Percentiles rank a stretch among this genome's conserved stretches.
Conservation (phyloP, 495 filamentous ascomycete genomes). For the Penicillium flavigenum region DNA sequence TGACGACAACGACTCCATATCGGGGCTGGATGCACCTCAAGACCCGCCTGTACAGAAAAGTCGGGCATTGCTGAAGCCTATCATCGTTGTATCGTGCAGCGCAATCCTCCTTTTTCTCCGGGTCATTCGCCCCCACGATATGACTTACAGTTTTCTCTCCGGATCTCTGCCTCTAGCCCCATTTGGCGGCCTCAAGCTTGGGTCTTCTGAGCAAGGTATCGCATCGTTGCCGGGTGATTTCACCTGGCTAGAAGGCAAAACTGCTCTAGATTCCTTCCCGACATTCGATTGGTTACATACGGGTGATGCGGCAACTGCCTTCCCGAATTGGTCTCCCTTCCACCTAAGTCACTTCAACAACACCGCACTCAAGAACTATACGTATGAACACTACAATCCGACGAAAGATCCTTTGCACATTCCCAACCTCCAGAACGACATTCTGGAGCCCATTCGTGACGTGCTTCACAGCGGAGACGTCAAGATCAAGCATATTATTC, state of each 20-base stretch:
- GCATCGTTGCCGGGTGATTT: conserved; percentile 7
- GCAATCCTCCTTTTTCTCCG: conserved; percentile 7
- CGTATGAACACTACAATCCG: conserved; percentile 31
- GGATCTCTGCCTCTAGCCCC: conserved; percentile 17
- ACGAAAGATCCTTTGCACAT: conserved; percentile 35
- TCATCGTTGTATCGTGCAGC: conserved; percentile 3
- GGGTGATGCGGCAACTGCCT: conserved; percentile 3
- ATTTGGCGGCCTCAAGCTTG: conserved; percentile 12
- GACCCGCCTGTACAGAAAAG: neutral
- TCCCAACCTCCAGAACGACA: conserved; percentile 34
- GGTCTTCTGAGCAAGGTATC: conserved; percentile 1
- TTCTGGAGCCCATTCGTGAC: conserved; percentile 27
- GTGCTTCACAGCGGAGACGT: conserved; percentile 23
- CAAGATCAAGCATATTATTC: conserved; percentile 38
- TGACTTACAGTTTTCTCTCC: conserved; percentile 16
- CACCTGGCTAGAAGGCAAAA: conserved; percentile 13
- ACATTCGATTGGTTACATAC: conserved; percentile 19
- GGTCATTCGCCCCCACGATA: conserved; percentile 17
- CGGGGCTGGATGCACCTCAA: conserved; percentile 7
- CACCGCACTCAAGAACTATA: neutral
- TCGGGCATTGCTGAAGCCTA: conserved; percentile 3
- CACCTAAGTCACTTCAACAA: neutral
- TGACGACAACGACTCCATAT: conserved; percentile 16
- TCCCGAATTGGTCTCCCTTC: conserved; percentile 22
- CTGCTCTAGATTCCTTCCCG: conserved; percentile 18